Conservation (phyloP, 371 early-diverging fungal species). For the Saksenaea vasiformis region DNA sequence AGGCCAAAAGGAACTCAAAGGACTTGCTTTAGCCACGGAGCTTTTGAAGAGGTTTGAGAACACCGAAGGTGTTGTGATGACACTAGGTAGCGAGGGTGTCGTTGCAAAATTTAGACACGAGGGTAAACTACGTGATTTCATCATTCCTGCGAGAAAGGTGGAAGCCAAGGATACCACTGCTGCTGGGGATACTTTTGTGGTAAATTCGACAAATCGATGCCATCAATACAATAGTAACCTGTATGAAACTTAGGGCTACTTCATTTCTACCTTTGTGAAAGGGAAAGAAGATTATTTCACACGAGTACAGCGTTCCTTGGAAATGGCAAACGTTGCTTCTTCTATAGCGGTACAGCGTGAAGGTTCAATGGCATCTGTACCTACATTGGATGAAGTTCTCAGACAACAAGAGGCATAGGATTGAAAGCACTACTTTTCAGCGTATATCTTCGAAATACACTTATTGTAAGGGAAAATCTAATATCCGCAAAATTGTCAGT, state of each 20-base stretch:
- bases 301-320: constrained; percentile 42
- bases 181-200: constrained; percentile 88
- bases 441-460: too few species aligned
- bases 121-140: constrained; percentile 32
- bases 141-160: constrained; percentile 46
- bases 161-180: constrained; percentile 73
- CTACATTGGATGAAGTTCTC: constrained; percentile 46
- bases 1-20: constrained; percentile 19
- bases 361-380: constrained; percentile 72
- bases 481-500: too few species aligned
- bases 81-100: constrained; percentile 73
- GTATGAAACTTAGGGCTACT: constrained; percentile 64
- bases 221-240: neutral
- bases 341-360: constrained; percentile 57
- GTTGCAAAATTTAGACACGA: constrained; percentile 50
- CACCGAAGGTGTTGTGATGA: constrained; percentile 69
- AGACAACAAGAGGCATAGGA: constrained; percentile 12
- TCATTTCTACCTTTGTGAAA: constrained; percentile 63
- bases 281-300: constrained; percentile 36
- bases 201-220: constrained; percentile 17
- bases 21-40: constrained; percentile 40
- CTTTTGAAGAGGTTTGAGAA: constrained; percentile 39
- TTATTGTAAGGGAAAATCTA: too few species aligned
- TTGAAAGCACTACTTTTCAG: too few species aligned
- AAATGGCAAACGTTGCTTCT: constrained; percentile 60